phyloP scores from a whole-genome alignment of 163 green algal genomes.

The Chloroidium sp. region DNA sequence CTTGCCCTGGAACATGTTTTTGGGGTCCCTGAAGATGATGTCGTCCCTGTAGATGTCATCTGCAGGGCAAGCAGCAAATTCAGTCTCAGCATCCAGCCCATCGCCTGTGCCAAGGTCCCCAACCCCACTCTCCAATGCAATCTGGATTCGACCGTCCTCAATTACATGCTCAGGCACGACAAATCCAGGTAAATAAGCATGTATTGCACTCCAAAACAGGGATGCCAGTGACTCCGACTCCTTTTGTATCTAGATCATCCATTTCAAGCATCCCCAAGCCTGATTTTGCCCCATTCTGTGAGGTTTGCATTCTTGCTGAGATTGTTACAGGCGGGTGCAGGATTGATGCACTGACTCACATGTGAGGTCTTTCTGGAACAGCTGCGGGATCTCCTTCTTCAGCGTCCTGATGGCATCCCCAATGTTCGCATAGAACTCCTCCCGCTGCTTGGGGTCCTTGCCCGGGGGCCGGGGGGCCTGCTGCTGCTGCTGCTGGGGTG shows the following conservation, averaged over 20 bases:
- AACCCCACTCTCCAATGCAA: too few relatives aligned
- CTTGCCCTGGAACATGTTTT: conserved; percentile 72
- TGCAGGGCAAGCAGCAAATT: conserved; percentile 19
- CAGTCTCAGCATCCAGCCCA: not conserved
- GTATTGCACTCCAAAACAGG: too few relatives aligned
- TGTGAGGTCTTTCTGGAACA: conserved; percentile 80
- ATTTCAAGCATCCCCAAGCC: too few relatives aligned
- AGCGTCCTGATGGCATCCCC: conserved; percentile 86
- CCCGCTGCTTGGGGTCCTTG: conserved; percentile 13
- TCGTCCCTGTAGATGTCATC: conserved; percentile 83
- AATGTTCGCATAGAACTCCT: conserved; percentile 86
- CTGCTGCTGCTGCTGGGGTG: not conserved
- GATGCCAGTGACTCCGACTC: too few relatives aligned
- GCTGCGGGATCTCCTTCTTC: conserved; percentile 72
- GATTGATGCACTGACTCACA: conserved; percentile 42
- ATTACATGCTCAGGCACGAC: too few relatives aligned
- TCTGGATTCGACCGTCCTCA: too few relatives aligned
- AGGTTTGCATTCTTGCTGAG: too few relatives aligned
- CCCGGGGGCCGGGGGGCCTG: not conserved
- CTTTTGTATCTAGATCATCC: too few relatives aligned
- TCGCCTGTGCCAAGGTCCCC: too few relatives aligned
- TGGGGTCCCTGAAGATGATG: conserved; percentile 77
- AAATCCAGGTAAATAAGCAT: too few relatives aligned
- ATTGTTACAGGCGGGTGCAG: not conserved
- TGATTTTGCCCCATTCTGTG: too few relatives aligned